Evolutionary conservation across 1,284 basidiomycete species (phyloP), one percentile per base, ranked within the genome.

Genomic region (Puccinia polysora): DNA sequence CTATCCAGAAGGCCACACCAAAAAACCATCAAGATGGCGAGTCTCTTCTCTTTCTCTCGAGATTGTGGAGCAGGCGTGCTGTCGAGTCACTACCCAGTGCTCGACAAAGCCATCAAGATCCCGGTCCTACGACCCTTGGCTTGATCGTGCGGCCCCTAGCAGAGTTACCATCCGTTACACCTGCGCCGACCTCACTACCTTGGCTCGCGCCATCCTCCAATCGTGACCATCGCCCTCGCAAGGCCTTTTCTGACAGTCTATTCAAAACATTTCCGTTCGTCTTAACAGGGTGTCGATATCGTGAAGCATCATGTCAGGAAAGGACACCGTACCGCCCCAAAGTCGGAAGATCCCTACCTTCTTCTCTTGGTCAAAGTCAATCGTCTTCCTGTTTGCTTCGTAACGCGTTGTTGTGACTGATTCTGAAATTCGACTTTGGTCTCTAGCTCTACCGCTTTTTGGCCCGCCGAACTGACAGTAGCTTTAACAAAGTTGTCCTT

Each of bases 341-440:
- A 91, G 86, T 95, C 91, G 82, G 91, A 97, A 89, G 95, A 98
- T 83, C 94, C 95, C 43, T 97, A 98, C 84, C 87, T 98, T 79
- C 88, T 97, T 81, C 87, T 97, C 80, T 88, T 99, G 75, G 95
- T 98, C 83, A 97, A 98, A 87, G 93, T 93, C 80, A 76, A 83
- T 80, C 15, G 18, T 47, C 18, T n/a, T 25, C 62, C 45, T 1
- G 25, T 0, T 7, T 59, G 10, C 53, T 45, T 36, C 69, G 15
- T 36, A 38, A 49, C 50, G 10, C 7, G 32, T 23, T 52, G 8
- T n/a, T 8, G 28, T 34, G 47, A 69, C 23, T 34, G 25, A 32
- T 23, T n/a, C 28, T 45, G 10, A 30, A 20, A 65, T 40, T 12
- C 60, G 69, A 28, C 23, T 18, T 68, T 38, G 14, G 73, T 53